Conservation (phyloP, 208 protist species). For the Leishmania gerbilli region DNA sequence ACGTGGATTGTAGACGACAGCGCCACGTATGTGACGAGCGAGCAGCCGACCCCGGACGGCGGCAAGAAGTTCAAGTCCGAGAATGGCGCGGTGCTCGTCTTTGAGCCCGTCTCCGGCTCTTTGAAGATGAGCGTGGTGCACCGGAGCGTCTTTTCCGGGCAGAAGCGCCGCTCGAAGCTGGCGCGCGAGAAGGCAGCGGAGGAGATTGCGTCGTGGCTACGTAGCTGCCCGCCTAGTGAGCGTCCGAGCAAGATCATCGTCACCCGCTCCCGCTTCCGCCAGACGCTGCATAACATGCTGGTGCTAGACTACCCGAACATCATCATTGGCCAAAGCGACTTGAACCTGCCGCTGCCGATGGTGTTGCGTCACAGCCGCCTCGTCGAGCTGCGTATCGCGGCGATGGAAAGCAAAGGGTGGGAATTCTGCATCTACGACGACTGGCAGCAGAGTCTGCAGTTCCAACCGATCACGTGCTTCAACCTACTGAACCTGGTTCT, state of each 20-base stretch:
- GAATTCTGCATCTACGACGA: constrained; percentile 99
- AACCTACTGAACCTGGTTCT: constrained; percentile 99
- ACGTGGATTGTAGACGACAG: constrained; percentile 99
- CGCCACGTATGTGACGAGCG: constrained; percentile 99
- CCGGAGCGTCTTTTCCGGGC: constrained; percentile 99
- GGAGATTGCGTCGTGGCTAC: constrained; percentile 99
- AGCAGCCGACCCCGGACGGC: constrained; percentile 99
- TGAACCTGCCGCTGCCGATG: constrained; percentile 99
- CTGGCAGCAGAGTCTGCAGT: constrained; percentile 97
- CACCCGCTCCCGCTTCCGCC: constrained; percentile 97
- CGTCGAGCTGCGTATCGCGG: constrained; percentile 98
- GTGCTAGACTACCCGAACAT: constrained; percentile 99
- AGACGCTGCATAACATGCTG: constrained; percentile 94
- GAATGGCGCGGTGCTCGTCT: constrained; percentile 99
- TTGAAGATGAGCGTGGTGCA: constrained; percentile 99
- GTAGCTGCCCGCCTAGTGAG: constrained; percentile 98
- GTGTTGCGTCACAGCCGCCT: constrained; percentile 99
- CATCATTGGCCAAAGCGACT: constrained; percentile 99
- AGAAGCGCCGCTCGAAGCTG: constrained; percentile 99
- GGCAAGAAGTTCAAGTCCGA: constrained; percentile 97
- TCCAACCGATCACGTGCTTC: constrained; percentile 99
- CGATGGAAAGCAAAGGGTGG: constrained; percentile 98
- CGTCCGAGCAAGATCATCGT: constrained; percentile 99
- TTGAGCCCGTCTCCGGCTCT: constrained; percentile 99
- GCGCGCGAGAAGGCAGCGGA: constrained; percentile 99